Evolutionary conservation across 2,329 filamentous ascomycete species (phyloP), one percentile per base, ranked within the genome.

Genomic region (Paecilomyces fulvus): DNA sequence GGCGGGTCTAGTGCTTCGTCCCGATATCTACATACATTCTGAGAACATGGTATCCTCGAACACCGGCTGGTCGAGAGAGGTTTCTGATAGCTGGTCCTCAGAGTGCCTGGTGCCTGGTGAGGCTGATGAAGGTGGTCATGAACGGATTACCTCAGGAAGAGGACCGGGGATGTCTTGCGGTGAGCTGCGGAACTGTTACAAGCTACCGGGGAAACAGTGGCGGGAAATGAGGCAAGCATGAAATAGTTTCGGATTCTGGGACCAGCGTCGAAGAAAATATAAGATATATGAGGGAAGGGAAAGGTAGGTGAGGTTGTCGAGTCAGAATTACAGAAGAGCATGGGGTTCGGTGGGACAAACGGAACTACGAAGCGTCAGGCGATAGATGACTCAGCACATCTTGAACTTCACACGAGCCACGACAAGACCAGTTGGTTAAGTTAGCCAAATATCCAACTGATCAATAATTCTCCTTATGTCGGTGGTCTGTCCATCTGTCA

Each of bases 21-120:
- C 25, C 7, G 25, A 21, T n/a, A 53, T 48, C 51, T 30, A 62
- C 89, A 77, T 81, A 95, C 90, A 95, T 85, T 95, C 90, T 57
- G 90, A 95, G 77, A 90, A 90, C 88, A 91, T 90, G 72, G 69
- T 74, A 66, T 58, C 56, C 57, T 63, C 58, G 55, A 37, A 20
- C 55, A 57, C 56, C 60, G 55, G 56, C 52, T 53, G 1, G 37
- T 54, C 21, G 23, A 9, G n/a, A 6, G 33, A 43, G 7, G 14
- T 8, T 20, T 43, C 37, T 17, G 37, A 17, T 43, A 7, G 14
- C 37, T 43, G 14, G n/a, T 17, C 9, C 17, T 17, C n/a, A n/a
- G 12, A 4, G 12, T 37, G 12, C 37, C n/a, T 8, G n/a, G 37
- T 43, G 37, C 37, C 37, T 43, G 14, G n/a, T 8, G 37, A 43